A percentile compares a stretch with the other conserved stretches of the same genome.
phyloP scores from a whole-genome alignment of 306 rosid species.

The Corylus heterophylla region DNA sequence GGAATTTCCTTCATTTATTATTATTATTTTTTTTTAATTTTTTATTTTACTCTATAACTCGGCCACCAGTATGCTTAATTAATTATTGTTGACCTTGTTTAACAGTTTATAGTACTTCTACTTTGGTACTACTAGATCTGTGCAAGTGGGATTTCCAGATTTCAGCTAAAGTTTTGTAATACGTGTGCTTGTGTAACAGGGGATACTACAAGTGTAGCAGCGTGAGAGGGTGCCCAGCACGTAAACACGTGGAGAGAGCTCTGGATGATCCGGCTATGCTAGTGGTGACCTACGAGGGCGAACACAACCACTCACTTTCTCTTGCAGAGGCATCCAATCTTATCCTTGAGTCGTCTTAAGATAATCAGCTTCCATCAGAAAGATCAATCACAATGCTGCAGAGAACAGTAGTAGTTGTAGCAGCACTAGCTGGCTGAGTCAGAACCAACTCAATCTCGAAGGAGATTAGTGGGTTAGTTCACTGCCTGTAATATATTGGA shows the following conservation, averaged over 20 bases:
- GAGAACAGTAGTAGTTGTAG: slow-evolving; percentile 28
- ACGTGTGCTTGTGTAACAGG: slow-evolving; percentile 35
- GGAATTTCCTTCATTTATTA: too few species aligned
- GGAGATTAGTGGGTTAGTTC: slow-evolving; percentile 56
- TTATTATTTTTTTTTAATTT: background rate
- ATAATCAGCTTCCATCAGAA: background rate
- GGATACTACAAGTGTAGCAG: slow-evolving; percentile 99
- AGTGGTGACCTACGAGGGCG: slow-evolving; percentile 91
- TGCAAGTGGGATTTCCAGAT: too few species aligned
- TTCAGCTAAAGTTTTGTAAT: background rate
- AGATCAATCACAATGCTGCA: background rate
- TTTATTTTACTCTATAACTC: background rate
- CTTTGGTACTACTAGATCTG: background rate
- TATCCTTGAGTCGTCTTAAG: slow-evolving; percentile 77
- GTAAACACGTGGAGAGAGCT: slow-evolving; percentile 95
- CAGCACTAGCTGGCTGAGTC: slow-evolving; percentile 26
- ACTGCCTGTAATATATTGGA: slow-evolving; percentile 48
- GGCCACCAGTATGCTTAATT: background rate
- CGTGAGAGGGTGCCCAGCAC: slow-evolving; percentile 93
- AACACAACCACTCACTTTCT: slow-evolving; percentile 77
- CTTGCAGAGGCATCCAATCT: slow-evolving; percentile 69
- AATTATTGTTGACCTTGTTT: slow-evolving; percentile 8
- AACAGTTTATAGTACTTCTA: background rate
- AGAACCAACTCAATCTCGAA: slow-evolving; percentile 43
- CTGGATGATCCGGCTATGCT: slow-evolving; percentile 84